Base-by-base conservation (phyloP, 257 asterid species). In the Scutellaria galericulata region DNA sequence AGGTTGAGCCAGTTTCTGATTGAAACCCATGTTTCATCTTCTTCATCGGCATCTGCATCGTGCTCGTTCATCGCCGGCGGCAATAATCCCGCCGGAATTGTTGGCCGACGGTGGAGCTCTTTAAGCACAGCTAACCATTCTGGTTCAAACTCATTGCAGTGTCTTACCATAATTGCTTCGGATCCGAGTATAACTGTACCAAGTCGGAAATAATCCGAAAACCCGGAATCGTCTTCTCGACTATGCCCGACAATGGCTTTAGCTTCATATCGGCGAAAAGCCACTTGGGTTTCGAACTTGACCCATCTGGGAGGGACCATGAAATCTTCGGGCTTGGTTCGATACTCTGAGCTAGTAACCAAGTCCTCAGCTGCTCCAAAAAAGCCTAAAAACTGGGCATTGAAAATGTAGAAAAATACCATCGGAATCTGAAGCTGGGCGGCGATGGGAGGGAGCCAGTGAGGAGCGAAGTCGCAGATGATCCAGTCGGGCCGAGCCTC, bases 271-370 rank as follows among this genome's bases (percentile, higher is more conserved):
- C 53, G 61, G 2, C 78, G 71, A 40, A 35, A 82, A 8, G 77
- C 83, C 57, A 68, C 77, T 1, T 24, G n/a, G 2, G 83, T 80
- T 2, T 70, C 72, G 54, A 80, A 80, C 40, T 42, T 8, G 31
- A 81, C 71, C 83, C 84, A 83, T 45, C 69, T 75, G 0, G 86
- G 88, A 0, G 84, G 86, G 9, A 64, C 78, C 74, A 51, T 57
- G 12, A 78, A 81, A 13, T 83, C 88, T 14, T 81, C 82, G 13
- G 68, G 68, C 27, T 18, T 45, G 42, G 55, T 44, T 51, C 82
- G 63, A 9, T 79, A 42, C 7, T 76, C 80, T 1, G 74, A 22
- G 7, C 83, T 78, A 68, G 18, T 58, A 9, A 79, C 53, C 76
- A 76, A 0, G 8, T 8, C 5, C 0, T 64, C 55, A 0, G 71